A percentile compares a stretch with the other conserved stretches of the same genome.
Evolutionary conservation across 805 yeast species (phyloP).

Genomic region (Lipomyces sp.): DNA sequence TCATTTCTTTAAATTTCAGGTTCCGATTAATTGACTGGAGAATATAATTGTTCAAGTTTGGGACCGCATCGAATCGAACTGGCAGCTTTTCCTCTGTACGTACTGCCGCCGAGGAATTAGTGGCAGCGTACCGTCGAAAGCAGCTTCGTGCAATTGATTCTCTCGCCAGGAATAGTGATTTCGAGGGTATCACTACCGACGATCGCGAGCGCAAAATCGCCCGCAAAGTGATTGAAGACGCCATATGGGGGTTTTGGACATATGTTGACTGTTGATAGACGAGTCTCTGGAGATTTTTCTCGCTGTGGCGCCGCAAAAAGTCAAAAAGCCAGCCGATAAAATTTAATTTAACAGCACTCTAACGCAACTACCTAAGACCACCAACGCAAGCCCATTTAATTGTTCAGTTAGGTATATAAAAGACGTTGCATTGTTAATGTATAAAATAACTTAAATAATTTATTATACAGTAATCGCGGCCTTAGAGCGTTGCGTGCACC

Average conservation of each 20-base stretch:
- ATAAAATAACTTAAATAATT: no score
- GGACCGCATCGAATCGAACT: not conserved
- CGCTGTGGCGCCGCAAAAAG: not conserved
- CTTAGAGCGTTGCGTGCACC: no score
- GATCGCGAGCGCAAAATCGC: not conserved
- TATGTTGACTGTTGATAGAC: not conserved
- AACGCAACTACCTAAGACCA: not conserved
- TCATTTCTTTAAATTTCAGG: constrained; percentile 14
- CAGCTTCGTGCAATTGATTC: not conserved
- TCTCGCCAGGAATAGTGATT: not conserved
- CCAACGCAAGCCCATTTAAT: no score
- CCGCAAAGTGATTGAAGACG: not conserved
- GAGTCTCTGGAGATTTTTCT: not conserved
- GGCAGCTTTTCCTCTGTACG: not conserved
- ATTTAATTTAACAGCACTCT: not conserved
- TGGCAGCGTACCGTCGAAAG: not conserved
- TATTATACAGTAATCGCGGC: no score
- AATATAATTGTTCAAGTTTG: constrained; percentile 10
- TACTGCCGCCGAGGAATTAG: not conserved
- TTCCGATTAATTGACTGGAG: not conserved
- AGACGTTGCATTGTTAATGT: no score
- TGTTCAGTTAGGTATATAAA: no score
- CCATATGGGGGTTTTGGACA: not conserved
- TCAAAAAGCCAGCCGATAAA: not conserved
- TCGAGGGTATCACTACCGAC: not conserved